Conservation (phyloP, 2,329 filamentous ascomycete genomes). For the Myriosclerotinia curreyana region DNA sequence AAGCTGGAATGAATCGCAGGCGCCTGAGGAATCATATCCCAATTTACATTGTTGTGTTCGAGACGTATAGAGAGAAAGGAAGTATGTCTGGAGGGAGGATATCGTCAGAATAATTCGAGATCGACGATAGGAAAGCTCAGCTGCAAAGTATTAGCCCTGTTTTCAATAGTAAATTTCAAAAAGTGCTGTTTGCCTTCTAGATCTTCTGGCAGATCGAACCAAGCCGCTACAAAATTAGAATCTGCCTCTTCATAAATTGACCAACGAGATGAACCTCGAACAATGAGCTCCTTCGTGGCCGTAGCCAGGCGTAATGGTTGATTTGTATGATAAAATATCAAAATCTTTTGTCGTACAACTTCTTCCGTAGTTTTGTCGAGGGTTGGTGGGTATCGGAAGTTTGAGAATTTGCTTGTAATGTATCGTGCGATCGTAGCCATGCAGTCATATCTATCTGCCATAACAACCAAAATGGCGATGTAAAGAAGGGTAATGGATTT, state of each 20-base stretch:
- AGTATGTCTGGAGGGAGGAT: conserved; percentile 66
- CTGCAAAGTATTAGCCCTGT: conserved; percentile 41
- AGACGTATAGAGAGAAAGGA: conserved; percentile 64
- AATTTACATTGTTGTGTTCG: conserved; percentile 67
- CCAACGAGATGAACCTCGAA: conserved; percentile 56
- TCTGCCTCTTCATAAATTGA: conserved; percentile 36
- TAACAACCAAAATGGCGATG: conserved; percentile 63
- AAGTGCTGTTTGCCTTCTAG: conserved; percentile 54
- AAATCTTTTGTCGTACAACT: conserved; percentile 64
- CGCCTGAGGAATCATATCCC: conserved; percentile 68
- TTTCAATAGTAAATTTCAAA: neutral
- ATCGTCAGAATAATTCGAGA: conserved; percentile 66
- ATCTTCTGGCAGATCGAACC: conserved; percentile 70
- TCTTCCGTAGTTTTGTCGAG: conserved; percentile 56
- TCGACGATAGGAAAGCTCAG: conserved; percentile 64
- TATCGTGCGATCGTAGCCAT: conserved; percentile 53
- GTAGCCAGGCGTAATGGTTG: conserved; percentile 58
- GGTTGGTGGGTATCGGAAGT: conserved; percentile 55
- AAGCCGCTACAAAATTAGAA: conserved; percentile 48
- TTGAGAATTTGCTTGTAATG: conserved; percentile 46
- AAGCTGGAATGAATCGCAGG: conserved; percentile 75
- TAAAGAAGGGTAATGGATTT: conserved; percentile 54
- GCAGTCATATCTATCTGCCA: conserved; percentile 73
- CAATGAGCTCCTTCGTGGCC: conserved; percentile 63
- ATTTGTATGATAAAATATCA: conserved; percentile 64